Conservation (phyloP, 106 monocot genomes). For the Vanilla planifolia region DNA sequence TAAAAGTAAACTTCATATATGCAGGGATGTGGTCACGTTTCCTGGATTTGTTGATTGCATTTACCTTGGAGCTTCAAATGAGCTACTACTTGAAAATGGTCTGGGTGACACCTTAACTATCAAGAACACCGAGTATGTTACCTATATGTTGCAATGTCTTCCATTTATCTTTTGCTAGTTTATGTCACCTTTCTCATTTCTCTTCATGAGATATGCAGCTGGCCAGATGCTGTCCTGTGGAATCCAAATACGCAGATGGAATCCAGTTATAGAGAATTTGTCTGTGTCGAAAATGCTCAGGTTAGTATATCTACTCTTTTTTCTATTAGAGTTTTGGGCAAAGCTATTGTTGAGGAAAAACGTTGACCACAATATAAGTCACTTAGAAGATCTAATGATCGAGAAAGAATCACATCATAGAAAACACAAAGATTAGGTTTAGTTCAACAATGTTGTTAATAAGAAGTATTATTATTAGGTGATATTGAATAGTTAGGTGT, state of each 20-base stretch:
- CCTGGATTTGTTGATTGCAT: constrained; percentile 97
- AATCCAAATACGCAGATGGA: constrained; percentile 97
- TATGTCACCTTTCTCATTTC: neutral
- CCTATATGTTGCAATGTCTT: neutral
- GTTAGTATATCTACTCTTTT: constrained; percentile 18
- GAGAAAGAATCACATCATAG: too few species aligned
- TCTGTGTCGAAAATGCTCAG: constrained; percentile 99
- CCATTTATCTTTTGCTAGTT: neutral
- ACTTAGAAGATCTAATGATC: too few species aligned
- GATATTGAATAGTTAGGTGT: too few species aligned
- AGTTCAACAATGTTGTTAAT: too few species aligned
- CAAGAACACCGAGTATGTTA: constrained; percentile 60
- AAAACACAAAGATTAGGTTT: too few species aligned
- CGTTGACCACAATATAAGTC: too few species aligned
- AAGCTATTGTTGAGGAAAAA: too few species aligned
- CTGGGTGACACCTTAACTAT: constrained; percentile 69
- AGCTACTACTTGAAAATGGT: constrained; percentile 77
- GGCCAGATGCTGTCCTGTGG: constrained; percentile 94
- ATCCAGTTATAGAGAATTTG: constrained; percentile 86
- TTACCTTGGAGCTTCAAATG: constrained; percentile 66
- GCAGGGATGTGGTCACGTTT: constrained; percentile 67
- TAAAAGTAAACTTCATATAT: neutral
- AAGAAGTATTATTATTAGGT: too few species aligned
- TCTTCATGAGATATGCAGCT: constrained; percentile 29
- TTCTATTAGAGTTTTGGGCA: too few species aligned